Percentiles rank a stretch among this genome's conserved stretches.
These are phyloP conservation scores for Cucurbita maxima DNA, from an alignment of 306 rosid genomes.

Conservation along the genomic window DNA sequence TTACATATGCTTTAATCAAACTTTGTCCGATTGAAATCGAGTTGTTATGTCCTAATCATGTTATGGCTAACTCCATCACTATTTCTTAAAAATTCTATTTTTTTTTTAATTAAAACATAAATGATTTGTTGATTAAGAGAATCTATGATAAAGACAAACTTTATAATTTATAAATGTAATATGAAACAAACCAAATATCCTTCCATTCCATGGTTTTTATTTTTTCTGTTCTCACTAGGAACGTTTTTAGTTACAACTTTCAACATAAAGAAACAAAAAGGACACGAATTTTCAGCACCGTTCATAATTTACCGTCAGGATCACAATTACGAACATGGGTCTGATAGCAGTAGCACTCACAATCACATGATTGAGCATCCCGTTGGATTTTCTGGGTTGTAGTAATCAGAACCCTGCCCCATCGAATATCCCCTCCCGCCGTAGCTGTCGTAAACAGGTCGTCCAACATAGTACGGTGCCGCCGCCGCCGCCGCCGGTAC, in stretches of 20 bases:
- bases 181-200: background rate
- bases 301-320: background rate
- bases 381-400: background rate
- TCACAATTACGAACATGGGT: background rate
- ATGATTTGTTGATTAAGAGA: background rate
- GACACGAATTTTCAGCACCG: background rate
- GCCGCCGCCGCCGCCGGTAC: background rate
- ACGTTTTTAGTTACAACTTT: background rate
- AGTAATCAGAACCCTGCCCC: background rate
- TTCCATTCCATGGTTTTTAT: background rate
- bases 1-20: background rate
- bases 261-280: background rate
- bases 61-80: background rate
- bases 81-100: background rate
- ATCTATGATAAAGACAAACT: background rate
- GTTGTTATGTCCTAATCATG: background rate
- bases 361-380: conserved; percentile 7
- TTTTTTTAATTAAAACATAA: background rate
- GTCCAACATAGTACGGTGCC: conserved; percentile 4
- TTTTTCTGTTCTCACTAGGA: background rate
- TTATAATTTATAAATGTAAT: background rate
- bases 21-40: background rate
- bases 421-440: background rate
- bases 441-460: conserved; percentile 26
- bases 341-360: background rate